These are phyloP conservation scores for Neonectria sp. DNA, from an alignment of 2,329 filamentous ascomycete genomes.

Conservation along the genomic window DNA sequence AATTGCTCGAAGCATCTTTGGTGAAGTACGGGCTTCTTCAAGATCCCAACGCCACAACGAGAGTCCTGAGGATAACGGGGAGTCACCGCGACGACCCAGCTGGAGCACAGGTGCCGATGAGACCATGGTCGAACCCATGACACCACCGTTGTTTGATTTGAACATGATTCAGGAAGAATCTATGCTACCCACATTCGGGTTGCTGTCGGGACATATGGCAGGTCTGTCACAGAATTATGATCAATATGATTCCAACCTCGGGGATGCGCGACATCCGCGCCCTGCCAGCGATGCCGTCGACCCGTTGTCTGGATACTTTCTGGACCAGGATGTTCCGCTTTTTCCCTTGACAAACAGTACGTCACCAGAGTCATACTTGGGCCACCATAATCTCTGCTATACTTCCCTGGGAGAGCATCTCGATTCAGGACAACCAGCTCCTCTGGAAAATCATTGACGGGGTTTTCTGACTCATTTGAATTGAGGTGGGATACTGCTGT, in stretches of 20 bases:
- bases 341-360: constrained; percentile 7
- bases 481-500: not conserved
- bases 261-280: constrained; percentile 7
- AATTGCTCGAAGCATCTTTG: constrained; percentile 12
- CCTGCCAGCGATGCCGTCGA: not conserved
- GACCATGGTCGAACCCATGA: constrained; percentile 1
- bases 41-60: not conserved
- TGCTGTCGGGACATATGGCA: not conserved
- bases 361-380: constrained; percentile 13
- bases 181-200: constrained; percentile 9
- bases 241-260: not conserved
- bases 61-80: not conserved
- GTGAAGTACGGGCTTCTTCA: constrained; percentile 5
- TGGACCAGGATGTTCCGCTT: constrained; percentile 8
- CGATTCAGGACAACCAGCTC: not conserved
- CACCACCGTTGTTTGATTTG: constrained; percentile 15
- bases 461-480: not conserved
- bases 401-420: not conserved
- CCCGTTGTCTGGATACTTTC: constrained; percentile 8
- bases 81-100: not conserved
- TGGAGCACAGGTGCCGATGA: not conserved
- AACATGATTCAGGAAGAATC: constrained; percentile 6
- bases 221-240: not conserved
- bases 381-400: not conserved
- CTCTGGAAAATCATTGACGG: not conserved